These are phyloP conservation scores for Climacium dendroides DNA, from an alignment of 225 moss, liverwort and hornwort genomes.

Conservation along the genomic window DNA sequence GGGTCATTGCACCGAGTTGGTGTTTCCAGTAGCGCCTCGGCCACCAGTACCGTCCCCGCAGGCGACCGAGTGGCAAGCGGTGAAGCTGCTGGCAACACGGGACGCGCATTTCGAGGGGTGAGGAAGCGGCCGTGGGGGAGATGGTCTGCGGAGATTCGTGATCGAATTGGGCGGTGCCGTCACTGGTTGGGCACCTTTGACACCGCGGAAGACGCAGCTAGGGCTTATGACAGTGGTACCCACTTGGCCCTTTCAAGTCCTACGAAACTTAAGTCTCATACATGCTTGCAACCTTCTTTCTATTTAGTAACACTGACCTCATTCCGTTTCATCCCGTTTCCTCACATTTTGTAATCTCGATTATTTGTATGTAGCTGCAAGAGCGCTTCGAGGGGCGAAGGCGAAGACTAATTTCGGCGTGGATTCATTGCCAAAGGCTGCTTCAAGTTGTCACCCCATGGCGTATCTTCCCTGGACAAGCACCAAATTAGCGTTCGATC, in stretches of 20 bases:
- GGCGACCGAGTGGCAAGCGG: constrained; percentile 13
- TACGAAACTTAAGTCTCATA: background rate
- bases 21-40: background rate
- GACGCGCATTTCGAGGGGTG: constrained; percentile 66
- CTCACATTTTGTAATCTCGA: background rate
- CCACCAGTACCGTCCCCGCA: background rate
- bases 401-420: constrained; percentile 39
- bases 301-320: background rate
- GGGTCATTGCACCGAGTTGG: background rate
- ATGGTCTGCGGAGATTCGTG: constrained; percentile 96
- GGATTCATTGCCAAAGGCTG: constrained; percentile 34
- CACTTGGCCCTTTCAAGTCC: background rate
- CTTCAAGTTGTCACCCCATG: background rate
- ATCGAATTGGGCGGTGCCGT: constrained; percentile 81
- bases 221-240: constrained; percentile 70
- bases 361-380: constrained; percentile 36
- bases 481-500: background rate
- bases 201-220: constrained; percentile 88
- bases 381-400: constrained; percentile 76
- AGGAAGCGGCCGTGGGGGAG: constrained; percentile 94
- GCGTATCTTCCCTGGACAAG: background rate
- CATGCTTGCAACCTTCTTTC: background rate
- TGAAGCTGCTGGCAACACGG: constrained; percentile 15
- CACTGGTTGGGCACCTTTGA: constrained; percentile 98
- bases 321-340: background rate